Evolutionary conservation across 1,139 yeast species (phyloP).

Genomic region (Candida labiduridarum): DNA sequence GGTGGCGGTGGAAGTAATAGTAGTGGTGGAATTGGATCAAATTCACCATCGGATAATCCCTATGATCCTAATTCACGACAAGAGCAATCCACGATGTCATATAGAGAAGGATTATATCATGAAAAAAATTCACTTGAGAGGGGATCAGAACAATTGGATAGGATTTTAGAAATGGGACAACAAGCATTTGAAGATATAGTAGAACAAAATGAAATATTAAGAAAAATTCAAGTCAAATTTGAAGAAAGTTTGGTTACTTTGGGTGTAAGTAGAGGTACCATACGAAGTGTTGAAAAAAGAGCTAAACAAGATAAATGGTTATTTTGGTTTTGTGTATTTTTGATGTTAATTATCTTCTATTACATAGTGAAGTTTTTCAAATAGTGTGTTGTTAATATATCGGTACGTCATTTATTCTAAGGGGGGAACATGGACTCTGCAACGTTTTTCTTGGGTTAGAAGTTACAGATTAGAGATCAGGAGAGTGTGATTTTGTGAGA

Average conservation of each 20-base stretch:
- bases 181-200: slow-evolving; percentile 83
- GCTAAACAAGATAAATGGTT: slow-evolving; percentile 90
- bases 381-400: slow-evolving; percentile 21
- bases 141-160: slow-evolving; percentile 83
- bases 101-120: slow-evolving; percentile 67
- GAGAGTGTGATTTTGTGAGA: not conserved
- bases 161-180: slow-evolving; percentile 87
- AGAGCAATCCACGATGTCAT: slow-evolving; percentile 35
- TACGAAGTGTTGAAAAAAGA: slow-evolving; percentile 75
- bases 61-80: slow-evolving; percentile 37
- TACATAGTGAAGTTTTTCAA: slow-evolving; percentile 68
- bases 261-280: slow-evolving; percentile 87
- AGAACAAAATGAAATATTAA: slow-evolving; percentile 77
- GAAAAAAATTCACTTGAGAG: slow-evolving; percentile 68
- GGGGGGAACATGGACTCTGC: not conserved
- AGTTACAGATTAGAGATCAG: not conserved
- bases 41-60: slow-evolving; percentile 57
- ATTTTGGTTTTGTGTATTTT: slow-evolving; percentile 73
- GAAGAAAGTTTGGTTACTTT: slow-evolving; percentile 73
- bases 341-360: slow-evolving; percentile 70
- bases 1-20: slow-evolving; percentile 1
- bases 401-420: not conserved
- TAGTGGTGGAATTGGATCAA: slow-evolving; percentile 12
- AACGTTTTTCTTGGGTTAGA: too few species aligned
- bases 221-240: slow-evolving; percentile 64